Evolutionary conservation across 768 basidiomycete species (phyloP).

Genomic region (Amanita thiersii): DNA sequence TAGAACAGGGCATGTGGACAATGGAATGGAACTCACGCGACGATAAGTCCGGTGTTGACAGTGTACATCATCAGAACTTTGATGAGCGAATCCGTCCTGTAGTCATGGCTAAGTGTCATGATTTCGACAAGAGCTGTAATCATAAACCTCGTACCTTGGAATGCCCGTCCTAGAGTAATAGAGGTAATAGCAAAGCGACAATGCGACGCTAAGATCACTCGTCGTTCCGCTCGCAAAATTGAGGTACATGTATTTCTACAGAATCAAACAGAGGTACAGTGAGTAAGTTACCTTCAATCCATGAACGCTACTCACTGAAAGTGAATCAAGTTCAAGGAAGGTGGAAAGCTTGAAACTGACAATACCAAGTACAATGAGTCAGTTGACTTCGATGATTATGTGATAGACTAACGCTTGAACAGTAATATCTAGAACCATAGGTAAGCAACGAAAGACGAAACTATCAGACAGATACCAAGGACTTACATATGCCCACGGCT

Average conservation of each 20-base stretch:
- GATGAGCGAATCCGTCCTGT: constrained; percentile 44
- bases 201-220: constrained; percentile 43
- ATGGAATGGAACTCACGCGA: constrained; percentile 25
- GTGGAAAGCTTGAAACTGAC: constrained; percentile 30
- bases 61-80: constrained; percentile 40
- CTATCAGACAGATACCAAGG: neutral
- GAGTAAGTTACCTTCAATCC: neutral
- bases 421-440: constrained; percentile 34
- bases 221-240: constrained; percentile 42
- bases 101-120: neutral
- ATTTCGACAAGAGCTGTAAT: neutral
- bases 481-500: constrained; percentile 32
- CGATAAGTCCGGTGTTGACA: constrained; percentile 45
- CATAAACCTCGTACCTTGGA: constrained; percentile 26
- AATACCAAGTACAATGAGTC: neutral
- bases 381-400: neutral
- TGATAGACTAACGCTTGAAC: constrained; percentile 36
- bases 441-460: constrained; percentile 2
- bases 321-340: constrained; percentile 25
- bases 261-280: neutral
- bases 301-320: constrained; percentile 30
- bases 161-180: constrained; percentile 44
- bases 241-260: constrained; percentile 40
- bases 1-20: neutral
- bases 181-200: constrained; percentile 41